Evolutionary conservation across 1,139 yeast species (phyloP), one percentile per base, ranked within the genome.

Genomic region (Geotrichum phurueaensis): DNA sequence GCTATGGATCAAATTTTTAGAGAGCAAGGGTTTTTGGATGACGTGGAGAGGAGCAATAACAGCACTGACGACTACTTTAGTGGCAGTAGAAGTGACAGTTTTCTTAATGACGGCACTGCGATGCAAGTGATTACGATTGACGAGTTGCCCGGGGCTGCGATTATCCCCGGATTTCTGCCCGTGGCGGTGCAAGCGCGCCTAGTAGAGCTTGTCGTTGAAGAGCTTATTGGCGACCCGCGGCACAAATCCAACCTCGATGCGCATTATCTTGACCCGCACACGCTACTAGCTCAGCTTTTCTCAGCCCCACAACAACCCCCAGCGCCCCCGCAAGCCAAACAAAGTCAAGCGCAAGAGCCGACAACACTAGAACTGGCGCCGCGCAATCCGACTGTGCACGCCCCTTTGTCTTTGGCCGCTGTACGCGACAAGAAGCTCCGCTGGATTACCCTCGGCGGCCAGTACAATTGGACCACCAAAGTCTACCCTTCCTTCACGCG

Each of bases 371-470:
- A 23, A 9, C 50, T 58, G 9, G 25, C 6, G 18, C 60, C 60
- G 6, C 27, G 29, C 18, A 54, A 58, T 36, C 55, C 58, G n/a
- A 20, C 55, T 15, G 27, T 56, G 18, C 55, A 53, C 27, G 56
- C 36, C 6, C 61, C 61, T 7, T 48, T 61, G 23, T 27, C 58
- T 10, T 49, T 58, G 12, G n/a, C 22, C 2, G 36, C 51, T n/a
- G 63, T 70, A 20, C 64, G 72, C 23, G 62, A 63, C 52, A 68
- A 68, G 51, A 68, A 71, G 63, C 69, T 78, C 33, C 71, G 81
- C 18, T 78, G 81, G 81, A 75, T 77, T 51, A 78, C 81, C 0
- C 71, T 78, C 4, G 81, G 81, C 1, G 80, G 80, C 5, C 80
- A 78, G 63, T 78, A 78, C 65, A 71, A 78, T 64, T 78, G 81